Evolutionary conservation across 139 green algal genomes (phyloP).

Genomic region (Chloropicon primus): DNA sequence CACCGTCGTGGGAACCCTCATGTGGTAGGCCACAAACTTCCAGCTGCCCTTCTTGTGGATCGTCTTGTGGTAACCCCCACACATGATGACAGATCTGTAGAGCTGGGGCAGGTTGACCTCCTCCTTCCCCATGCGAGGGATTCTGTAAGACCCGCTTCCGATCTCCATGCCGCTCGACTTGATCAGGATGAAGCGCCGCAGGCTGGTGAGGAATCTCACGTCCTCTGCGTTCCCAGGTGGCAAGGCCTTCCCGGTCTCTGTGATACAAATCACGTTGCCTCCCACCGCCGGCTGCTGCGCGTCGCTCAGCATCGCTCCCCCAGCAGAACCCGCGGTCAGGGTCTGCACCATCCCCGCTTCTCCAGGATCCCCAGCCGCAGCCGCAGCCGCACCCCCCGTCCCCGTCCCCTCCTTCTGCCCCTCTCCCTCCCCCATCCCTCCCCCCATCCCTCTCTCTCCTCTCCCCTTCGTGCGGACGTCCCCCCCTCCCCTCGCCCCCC

Average conservation of each 20-base stretch:
- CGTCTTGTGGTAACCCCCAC: neutral
- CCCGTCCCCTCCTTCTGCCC: no score
- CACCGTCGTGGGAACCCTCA: neutral
- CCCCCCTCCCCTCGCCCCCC: no score
- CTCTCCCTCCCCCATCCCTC: no score
- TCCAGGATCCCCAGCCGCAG: no score
- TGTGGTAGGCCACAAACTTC: neutral
- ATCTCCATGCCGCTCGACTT: neutral
- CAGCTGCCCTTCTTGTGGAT: neutral
- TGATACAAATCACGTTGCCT: neutral
- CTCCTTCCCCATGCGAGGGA: neutral
- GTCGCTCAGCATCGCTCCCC: no score
- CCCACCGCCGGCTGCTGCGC: neutral
- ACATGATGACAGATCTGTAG: neutral
- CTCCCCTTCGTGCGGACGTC: no score
- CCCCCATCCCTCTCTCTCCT: no score
- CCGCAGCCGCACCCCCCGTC: no score
- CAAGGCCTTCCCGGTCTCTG: neutral
- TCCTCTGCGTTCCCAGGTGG: neutral
- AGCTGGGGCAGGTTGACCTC: neutral
- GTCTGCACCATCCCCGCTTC: no score
- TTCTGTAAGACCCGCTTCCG: neutral
- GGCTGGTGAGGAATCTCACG: neutral
- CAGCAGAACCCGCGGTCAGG: no score
- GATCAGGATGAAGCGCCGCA: neutral